Base-by-base conservation (phyloP, 495 filamentous ascomycete species). In the Aspergillus baeticus region DNA sequence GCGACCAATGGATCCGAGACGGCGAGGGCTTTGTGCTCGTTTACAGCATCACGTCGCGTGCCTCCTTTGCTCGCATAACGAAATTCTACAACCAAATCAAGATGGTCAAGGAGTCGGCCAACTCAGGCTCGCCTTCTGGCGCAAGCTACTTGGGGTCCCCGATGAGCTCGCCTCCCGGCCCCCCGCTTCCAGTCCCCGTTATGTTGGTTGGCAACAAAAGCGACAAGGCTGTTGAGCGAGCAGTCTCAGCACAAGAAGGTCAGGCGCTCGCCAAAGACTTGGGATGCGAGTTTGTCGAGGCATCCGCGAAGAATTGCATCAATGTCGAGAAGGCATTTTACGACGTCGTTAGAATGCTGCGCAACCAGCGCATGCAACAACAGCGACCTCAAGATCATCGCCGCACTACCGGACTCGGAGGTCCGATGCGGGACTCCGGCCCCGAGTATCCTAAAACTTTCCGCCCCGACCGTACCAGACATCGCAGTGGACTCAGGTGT, bases 151-250 rank as follows among this genome's bases (percentile, higher is more conserved):
- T 85, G 21, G 74, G 77, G 43, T 90, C 91, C 45, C 85, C 91
- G 18, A 82, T 91, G 34, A 85, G 85, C 60, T 79, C 85, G 17
- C 82, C 85, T 11, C 75, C 81, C 14, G 71, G 74, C 17, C 75
- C 81, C 0, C 71, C 80, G 29, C 81, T 84, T 29, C 87, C 88
- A 10, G 90, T 92, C 2, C 94, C 94, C 15, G 91, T 98, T 54
- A 98, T 98, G 94, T 80, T 98, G 31, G 94, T 98, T 23, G 94
- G 95, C 35, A 98, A 98, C 75, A 98, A 98, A 78, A 94, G 90
- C 77, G 94, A 98, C 76, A 82, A 92, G 57, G 90, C 94, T 15
- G 93, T 93, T 13, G 95, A 98, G 72, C 84, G 94, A 50, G 94
- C 96, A 57, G 94, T 98, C 7, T 96, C 92, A 1, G 95, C 92